Conservation (phyloP, 2,329 filamentous ascomycete species). For the Cucurbitaria berberidis region DNA sequence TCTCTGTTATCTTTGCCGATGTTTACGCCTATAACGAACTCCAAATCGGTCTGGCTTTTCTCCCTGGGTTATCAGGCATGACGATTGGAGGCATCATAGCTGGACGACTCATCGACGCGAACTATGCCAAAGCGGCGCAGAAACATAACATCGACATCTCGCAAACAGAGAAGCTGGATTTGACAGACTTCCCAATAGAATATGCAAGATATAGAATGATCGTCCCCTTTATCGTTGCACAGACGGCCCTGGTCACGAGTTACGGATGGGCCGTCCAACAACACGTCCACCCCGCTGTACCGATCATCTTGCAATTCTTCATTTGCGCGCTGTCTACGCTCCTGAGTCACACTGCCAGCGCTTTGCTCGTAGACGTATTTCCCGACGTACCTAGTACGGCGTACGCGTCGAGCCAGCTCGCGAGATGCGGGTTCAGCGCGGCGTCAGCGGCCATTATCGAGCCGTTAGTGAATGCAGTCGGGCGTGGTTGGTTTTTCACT, state of each 20-base stretch:
- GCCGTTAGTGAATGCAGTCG: not conserved
- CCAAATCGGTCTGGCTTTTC: no score
- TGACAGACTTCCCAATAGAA: no score
- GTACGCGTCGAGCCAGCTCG: not conserved
- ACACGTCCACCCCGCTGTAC: not conserved
- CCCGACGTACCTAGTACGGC: not conserved
- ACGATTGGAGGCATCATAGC: no score
- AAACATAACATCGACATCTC: no score
- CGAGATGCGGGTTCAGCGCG: not conserved
- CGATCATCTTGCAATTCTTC: not conserved
- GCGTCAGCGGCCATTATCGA: not conserved
- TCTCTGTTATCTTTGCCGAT: no score
- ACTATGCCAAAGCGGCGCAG: no score
- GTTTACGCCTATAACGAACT: no score
- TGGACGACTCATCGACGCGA: no score
- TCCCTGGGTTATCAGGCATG: no score
- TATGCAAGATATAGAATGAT: no score
- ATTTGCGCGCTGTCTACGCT: not conserved
- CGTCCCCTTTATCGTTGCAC: no score
- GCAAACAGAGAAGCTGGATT: no score
- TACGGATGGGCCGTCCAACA: not conserved
- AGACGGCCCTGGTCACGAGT: not conserved
- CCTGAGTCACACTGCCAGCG: not conserved
- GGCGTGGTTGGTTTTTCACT: not conserved
- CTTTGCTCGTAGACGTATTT: not conserved